Evolutionary conservation across 176 grass and related monocot species (phyloP).

Genomic region (Ananas comosus): DNA sequence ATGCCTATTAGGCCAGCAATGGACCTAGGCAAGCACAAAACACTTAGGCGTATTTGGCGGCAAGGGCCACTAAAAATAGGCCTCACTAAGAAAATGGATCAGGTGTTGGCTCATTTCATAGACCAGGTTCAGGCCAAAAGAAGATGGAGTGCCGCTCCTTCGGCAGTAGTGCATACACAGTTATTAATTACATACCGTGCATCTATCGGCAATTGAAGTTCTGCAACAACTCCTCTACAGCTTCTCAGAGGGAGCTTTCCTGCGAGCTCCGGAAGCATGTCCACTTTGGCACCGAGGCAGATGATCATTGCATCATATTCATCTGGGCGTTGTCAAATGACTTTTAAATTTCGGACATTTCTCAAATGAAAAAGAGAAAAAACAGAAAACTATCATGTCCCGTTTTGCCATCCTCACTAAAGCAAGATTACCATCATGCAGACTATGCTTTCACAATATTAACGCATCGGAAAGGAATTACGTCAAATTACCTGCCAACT

Average conservation of each 20-base stretch:
- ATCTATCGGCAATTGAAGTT: slow-evolving; percentile 57
- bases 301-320: slow-evolving; percentile 82
- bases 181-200: slow-evolving; percentile 25
- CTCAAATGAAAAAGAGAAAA: too few relatives aligned
- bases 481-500: slow-evolving; percentile 41
- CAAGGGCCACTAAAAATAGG: too few relatives aligned
- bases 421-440: too few relatives aligned
- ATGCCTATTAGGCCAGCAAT: background rate
- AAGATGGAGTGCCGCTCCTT: too few relatives aligned
- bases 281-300: slow-evolving; percentile 72
- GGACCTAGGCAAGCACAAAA: too few relatives aligned
- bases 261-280: slow-evolving; percentile 56
- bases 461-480: background rate
- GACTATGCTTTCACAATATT: background rate
- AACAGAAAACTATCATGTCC: too few relatives aligned
- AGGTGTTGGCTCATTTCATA: too few relatives aligned
- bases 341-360: background rate
- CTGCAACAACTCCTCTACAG: slow-evolving; percentile 66
- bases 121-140: too few relatives aligned
- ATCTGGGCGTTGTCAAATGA: slow-evolving; percentile 30
- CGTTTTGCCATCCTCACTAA: too few relatives aligned
- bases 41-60: too few relatives aligned
- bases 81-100: too few relatives aligned
- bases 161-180: background rate
- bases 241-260: slow-evolving; percentile 76